Conservation (phyloP, 495 filamentous ascomycete genomes). For the Astrothelium macrocarpum region DNA sequence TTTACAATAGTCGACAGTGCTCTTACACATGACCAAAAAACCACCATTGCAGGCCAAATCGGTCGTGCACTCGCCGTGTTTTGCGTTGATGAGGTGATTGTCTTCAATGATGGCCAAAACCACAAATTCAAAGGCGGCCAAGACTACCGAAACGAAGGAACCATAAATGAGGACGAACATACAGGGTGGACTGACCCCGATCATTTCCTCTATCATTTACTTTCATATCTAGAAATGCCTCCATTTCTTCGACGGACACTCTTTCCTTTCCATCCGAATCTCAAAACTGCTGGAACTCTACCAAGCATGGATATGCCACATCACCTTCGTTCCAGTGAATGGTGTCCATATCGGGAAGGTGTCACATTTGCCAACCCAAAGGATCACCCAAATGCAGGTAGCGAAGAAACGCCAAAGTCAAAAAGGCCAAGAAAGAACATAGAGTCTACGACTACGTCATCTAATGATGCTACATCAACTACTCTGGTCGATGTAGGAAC, state of each 20-base stretch:
- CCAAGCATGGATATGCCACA: constrained; percentile 69
- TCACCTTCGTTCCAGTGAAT: constrained; percentile 55
- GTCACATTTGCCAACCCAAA: constrained; percentile 37
- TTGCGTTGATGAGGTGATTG: constrained; percentile 65
- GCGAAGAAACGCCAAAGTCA: constrained; percentile 1
- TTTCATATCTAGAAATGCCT: constrained; percentile 67
- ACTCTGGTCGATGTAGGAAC: constrained; percentile 55
- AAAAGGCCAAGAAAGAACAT: constrained; percentile 16
- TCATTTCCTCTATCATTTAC: constrained; percentile 61
- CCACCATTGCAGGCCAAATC: constrained; percentile 53
- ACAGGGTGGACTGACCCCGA: constrained; percentile 56
- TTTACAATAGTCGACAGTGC: constrained; percentile 32
- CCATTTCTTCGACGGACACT: constrained; percentile 59
- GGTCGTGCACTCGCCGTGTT: constrained; percentile 67
- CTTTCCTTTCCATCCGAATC: constrained; percentile 62
- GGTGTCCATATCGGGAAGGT: constrained; percentile 63
- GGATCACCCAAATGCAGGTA: constrained; percentile 1
- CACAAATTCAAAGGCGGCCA: constrained; percentile 30
- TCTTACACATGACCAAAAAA: constrained; percentile 54
- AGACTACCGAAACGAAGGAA: constrained; percentile 13
- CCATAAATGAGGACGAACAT: constrained; percentile 32
- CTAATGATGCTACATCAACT: not conserved
- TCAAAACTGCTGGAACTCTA: constrained; percentile 52
- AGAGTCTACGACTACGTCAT: not conserved
- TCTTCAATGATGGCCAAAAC: constrained; percentile 53